Base-by-base conservation (phyloP, 331 rosid species). In the Stylosanthes scabra region DNA sequence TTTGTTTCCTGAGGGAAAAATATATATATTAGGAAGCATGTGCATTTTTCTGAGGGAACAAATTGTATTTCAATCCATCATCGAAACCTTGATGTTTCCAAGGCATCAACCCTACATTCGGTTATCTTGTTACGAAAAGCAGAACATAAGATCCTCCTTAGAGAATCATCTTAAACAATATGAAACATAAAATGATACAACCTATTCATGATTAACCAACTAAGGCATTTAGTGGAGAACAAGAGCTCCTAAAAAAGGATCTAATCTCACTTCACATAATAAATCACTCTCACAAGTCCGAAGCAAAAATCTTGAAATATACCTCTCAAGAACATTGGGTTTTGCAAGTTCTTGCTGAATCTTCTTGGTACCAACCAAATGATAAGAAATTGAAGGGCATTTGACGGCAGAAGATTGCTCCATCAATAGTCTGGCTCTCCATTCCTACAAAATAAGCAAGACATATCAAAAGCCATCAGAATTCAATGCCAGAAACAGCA, bases 371-470 rank as follows among this genome's bases (percentile, higher is more conserved):
- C 97, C 97, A 16, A 60, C 91, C 76, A 95, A 80, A 82, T 95
- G 99, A 84, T 95, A 95, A 67, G 99, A 90, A 81, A 95, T 88
- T 44, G 97, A 95, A 67, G 97, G 99, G 76, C 97, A 90, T 81
- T 95, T 95, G 72, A 92, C 31, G 57, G 99, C 92, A 64, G 97
- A 95, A 68, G 99, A 95, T 76, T 83, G 91, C 83, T 95, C 99
- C 79, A 90, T 82, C 52, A 92, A 77, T 74, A 92, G 84, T 85
- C 99, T 88, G 64, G 97, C 97, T 57, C 83, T 84, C 99, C 99
- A 95, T 78, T 92, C 99, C 99, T 95, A 74, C 80, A 81, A 20
- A 80, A 55, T 50, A 60, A 70, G 55, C 66, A 65, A 57, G 29
- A 70, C 13, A 40, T 63, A 44, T 51, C 59, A 13, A 77, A 68